Conservation (phyloP, 352 stramenopile genomes). For the Blastocystis hominis region DNA sequence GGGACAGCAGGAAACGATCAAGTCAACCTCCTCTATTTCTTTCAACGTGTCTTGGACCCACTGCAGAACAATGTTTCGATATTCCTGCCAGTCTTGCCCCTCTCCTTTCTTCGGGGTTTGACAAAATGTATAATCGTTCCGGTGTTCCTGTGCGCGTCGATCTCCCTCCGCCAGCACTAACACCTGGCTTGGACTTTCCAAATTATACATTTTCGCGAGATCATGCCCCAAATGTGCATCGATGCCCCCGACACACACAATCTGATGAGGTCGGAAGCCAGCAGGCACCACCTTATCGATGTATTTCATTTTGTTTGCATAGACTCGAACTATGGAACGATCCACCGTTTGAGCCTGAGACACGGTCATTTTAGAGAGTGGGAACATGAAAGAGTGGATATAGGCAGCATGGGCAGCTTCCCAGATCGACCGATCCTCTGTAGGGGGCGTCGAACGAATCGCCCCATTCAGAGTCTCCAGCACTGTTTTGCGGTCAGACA, state of each 20-base stretch:
- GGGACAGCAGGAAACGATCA: constrained; percentile 23
- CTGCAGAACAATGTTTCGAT: neutral
- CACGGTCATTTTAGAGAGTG: neutral
- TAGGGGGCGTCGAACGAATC: neutral
- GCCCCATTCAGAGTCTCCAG: neutral
- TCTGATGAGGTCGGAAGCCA: neutral
- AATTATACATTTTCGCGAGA: constrained; percentile 27
- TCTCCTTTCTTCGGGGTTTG: neutral
- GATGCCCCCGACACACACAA: constrained; percentile 22
- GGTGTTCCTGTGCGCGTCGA: neutral
- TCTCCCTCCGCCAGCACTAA: constrained; percentile 11
- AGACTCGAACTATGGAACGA: constrained; percentile 29
- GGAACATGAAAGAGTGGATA: neutral
- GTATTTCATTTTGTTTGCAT: constrained; percentile 53
- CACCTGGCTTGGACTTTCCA: neutral
- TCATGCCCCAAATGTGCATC: constrained; percentile 18
- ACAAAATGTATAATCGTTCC: neutral
- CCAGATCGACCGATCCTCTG: neutral
- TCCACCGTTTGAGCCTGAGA: neutral
- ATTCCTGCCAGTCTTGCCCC: neutral
- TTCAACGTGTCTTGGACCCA: neutral
- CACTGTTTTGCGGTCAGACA: neutral
- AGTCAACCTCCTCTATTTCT: neutral
- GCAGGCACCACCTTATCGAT: constrained; percentile 17
- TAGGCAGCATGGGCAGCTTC: neutral